Evolutionary conservation across 228 moss, liverwort and hornwort species (phyloP).

Genomic region (Sphagnum fallax): DNA sequence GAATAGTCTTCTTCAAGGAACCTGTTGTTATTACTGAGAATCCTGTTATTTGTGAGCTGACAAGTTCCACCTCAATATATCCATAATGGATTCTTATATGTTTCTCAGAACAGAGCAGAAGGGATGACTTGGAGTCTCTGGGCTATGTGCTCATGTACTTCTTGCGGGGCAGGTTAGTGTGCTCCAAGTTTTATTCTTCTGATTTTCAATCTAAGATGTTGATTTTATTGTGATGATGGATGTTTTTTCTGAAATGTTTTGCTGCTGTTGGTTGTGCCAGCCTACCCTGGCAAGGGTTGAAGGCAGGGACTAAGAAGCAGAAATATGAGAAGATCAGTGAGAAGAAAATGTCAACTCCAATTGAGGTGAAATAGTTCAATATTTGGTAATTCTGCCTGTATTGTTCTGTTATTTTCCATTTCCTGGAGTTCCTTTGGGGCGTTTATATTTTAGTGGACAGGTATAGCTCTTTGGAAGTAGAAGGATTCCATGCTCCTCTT

Average conservation of each 20-base stretch:
- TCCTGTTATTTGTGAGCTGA: no score
- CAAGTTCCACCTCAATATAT: no score
- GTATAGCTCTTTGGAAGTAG: no score
- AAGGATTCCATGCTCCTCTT: no score
- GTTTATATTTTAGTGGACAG: no score
- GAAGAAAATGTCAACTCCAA: slow-evolving; percentile 97
- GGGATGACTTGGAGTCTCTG: slow-evolving; percentile 94
- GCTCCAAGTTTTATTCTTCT: not conserved
- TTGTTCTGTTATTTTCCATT: no score
- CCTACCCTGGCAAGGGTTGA: slow-evolving; percentile 98
- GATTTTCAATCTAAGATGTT: slow-evolving; percentile 4
- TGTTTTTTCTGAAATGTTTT: no score
- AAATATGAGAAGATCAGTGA: slow-evolving; percentile 99
- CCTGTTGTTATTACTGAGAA: no score
- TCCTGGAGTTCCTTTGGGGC: no score
- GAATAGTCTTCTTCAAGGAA: no score
- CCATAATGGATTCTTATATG: not conserved
- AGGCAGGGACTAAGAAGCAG: slow-evolving; percentile 95
- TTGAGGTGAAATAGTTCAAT: slow-evolving; percentile 42
- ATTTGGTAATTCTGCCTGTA: no score
- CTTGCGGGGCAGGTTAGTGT: slow-evolving; percentile 74
- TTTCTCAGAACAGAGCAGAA: slow-evolving; percentile 86
- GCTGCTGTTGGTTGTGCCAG: slow-evolving; percentile 20
- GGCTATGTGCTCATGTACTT: slow-evolving; percentile 98
- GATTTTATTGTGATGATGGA: not conserved